These are phyloP conservation scores for Pythium periplocum DNA, from an alignment of 352 stramenopile genomes.

Conservation along the genomic window DNA sequence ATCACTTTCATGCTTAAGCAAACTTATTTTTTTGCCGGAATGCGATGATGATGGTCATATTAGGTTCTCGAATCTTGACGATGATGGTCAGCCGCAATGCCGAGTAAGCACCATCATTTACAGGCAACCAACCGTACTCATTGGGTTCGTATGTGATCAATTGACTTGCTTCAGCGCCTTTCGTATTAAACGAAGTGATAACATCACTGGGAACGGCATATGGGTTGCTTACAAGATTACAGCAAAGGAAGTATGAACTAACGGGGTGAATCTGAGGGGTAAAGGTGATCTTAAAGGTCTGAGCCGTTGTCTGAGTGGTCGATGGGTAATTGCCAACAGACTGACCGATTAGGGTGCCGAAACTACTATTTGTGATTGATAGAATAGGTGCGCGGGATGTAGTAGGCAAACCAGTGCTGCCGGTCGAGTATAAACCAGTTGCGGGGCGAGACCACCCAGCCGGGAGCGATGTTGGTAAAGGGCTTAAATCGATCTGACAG, in stretches of 20 bases:
- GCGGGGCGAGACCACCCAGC: slow-evolving; percentile 12
- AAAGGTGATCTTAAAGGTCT: slow-evolving; percentile 1
- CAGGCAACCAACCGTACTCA: slow-evolving; percentile 3
- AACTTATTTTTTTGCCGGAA: too few relatives aligned
- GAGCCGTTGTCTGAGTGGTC: slow-evolving; percentile 1
- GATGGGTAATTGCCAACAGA: slow-evolving; percentile 2
- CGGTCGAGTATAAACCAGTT: slow-evolving; percentile 17
- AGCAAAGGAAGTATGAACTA: slow-evolving; percentile 1
- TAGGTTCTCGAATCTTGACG: slow-evolving; percentile 2
- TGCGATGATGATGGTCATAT: slow-evolving; percentile 8
- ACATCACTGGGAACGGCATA: slow-evolving; percentile 5
- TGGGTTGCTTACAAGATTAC: slow-evolving; percentile 6
- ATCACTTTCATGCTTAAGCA: too few relatives aligned
- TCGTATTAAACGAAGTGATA: slow-evolving; percentile 4
- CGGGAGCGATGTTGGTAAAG: slow-evolving; percentile 11
- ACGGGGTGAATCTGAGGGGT: slow-evolving; percentile 2
- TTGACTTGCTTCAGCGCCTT: slow-evolving; percentile 2
- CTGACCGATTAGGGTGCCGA: slow-evolving; percentile 7
- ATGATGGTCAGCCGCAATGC: slow-evolving; percentile 4
- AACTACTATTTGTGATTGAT: slow-evolving; percentile 2
- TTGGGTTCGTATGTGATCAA: slow-evolving; percentile 4
- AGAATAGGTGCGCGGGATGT: background rate
- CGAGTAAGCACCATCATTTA: slow-evolving; percentile 4
- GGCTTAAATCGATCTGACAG: slow-evolving; percentile 10
- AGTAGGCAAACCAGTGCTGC: slow-evolving; percentile 20